A percentile compares a stretch with the other conserved stretches of the same genome.
phyloP scores from a whole-genome alignment of 805 yeast genomes.

The Hyphopichia homilentoma region DNA sequence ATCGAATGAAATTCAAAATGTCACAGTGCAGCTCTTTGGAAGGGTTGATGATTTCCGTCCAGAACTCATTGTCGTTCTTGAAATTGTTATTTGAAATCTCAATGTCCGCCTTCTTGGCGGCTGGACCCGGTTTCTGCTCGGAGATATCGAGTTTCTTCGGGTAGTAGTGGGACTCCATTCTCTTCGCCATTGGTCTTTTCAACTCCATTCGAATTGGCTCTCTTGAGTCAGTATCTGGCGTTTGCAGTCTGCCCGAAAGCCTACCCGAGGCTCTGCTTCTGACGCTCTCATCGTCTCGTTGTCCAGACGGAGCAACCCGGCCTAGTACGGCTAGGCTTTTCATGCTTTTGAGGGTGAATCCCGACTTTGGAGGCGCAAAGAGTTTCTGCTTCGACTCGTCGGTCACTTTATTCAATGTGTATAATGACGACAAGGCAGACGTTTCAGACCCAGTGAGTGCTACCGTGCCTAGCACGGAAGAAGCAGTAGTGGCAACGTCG shows the following conservation, averaged over 20 bases:
- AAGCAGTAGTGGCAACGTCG: conserved; percentile 28
- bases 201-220: too few relatives aligned
- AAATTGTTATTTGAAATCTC: conserved; percentile 2
- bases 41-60: conserved; percentile 56
- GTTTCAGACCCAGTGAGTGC: conserved; percentile 21
- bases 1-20: conserved; percentile 52
- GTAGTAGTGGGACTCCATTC: conserved; percentile 7
- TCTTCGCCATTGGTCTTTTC: too few relatives aligned
- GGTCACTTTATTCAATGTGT: conserved; percentile 28
- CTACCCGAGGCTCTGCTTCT: not conserved
- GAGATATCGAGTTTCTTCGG: conserved; percentile 12
- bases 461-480: conserved; percentile 37
- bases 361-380: conserved; percentile 3
- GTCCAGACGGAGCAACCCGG: too few relatives aligned
- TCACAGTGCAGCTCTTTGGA: conserved; percentile 61
- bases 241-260: too few relatives aligned
- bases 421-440: conserved; percentile 37
- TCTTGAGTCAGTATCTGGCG: conserved; percentile 4
- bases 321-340: not conserved
- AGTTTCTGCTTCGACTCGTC: conserved; percentile 12
- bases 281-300: not conserved
- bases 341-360: not conserved
- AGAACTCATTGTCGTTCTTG: conserved; percentile 12
- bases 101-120: not conserved
- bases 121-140: not conserved